These are phyloP conservation scores for Symbiodinium natans DNA, from an alignment of 73 alveolate genomes.

Conservation along the genomic window DNA sequence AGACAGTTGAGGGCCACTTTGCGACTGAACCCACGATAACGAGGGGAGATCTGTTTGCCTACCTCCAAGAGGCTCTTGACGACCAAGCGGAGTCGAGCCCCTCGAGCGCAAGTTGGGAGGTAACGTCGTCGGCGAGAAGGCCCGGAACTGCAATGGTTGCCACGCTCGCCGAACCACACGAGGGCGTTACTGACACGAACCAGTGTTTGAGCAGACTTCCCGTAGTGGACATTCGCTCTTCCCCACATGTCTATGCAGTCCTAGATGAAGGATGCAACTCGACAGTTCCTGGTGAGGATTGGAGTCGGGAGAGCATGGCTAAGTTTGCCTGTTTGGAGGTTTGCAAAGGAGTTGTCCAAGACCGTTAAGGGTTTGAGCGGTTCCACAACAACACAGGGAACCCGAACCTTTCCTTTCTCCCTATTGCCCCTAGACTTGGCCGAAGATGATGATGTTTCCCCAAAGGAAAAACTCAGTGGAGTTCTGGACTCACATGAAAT, in stretches of 20 bases:
- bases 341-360: background rate
- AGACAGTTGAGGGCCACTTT: too few relatives aligned
- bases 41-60: too few relatives aligned
- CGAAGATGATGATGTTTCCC: too few relatives aligned
- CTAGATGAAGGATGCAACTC: background rate
- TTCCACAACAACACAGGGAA: background rate
- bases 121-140: too few relatives aligned
- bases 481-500: background rate
- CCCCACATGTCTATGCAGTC: background rate
- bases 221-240: background rate
- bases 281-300: background rate
- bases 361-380: background rate
- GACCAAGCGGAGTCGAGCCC: too few relatives aligned
- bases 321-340: background rate
- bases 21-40: too few relatives aligned
- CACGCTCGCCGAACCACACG: too few relatives aligned
- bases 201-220: background rate
- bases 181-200: background rate
- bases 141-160: too few relatives aligned
- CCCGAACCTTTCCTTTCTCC: background rate
- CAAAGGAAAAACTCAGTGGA: background rate
- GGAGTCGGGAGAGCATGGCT: background rate
- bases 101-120: too few relatives aligned
- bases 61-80: too few relatives aligned
- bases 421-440: background rate